Base-by-base conservation (phyloP, 352 stramenopile genomes). In the Pythium periplocum region DNA sequence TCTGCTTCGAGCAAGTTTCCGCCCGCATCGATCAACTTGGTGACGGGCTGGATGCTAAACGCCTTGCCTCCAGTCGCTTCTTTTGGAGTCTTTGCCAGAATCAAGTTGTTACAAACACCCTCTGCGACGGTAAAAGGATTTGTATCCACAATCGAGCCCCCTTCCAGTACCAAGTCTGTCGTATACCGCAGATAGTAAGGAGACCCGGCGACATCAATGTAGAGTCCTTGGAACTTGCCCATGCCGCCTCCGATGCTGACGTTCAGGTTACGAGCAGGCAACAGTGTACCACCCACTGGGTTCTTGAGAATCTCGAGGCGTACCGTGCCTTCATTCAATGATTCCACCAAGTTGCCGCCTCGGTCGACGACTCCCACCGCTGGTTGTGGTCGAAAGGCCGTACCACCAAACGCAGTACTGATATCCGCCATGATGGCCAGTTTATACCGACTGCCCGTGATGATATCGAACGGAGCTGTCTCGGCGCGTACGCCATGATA, bases 391-490 rank as follows among this genome's bases (percentile, higher is more conserved):
- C 75, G 63, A 54, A 96, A 94, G 0, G 76, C 59, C 7, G 69
- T 85, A 2, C 86, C 86, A 51, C 85, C 81, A 42, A 77, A 90
- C 4, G 86, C 83, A 2, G 73, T 93, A 72, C 79, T 90, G 45
- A 91, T 75, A 58, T 93, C 77, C 17, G 80, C 62, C 40, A 76
- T 51, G 59, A 95, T 83, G 30, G 64, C 60, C 31, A 96, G 67
- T 17, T 64, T 66, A 54, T 84, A 87, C 4, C 66, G 64, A 6
- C 70, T 60, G 6, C 84, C 86, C 4, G 94, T 66, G 0, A 79
- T 40, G 12, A 95, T 74, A 48, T 93, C 68, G 49, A 96, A 95
- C 8, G 64, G 32, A 6, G 75, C 69, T 5, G 78, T 88, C 49
- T 92, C 84, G 8, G 78, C 68, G n/a, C 82, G 70, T 4, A 90